These are phyloP conservation scores for Pichia sp. DNA, from an alignment of 1,139 yeast genomes.

Conservation along the genomic window DNA sequence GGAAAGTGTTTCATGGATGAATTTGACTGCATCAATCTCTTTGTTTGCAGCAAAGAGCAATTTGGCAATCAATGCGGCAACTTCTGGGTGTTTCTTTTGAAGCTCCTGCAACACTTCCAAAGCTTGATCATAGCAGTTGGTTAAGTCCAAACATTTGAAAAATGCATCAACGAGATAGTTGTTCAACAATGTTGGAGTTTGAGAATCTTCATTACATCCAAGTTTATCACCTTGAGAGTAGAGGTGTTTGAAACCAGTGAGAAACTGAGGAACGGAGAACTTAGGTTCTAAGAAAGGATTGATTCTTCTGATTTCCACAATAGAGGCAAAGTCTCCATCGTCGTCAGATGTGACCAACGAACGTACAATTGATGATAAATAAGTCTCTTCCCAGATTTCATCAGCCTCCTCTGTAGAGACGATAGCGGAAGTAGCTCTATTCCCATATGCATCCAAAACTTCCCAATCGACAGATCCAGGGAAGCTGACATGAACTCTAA, in stretches of 20 bases:
- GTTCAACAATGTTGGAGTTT: slow-evolving; percentile 47
- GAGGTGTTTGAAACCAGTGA: slow-evolving; percentile 42
- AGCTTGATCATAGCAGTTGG: slow-evolving; percentile 42
- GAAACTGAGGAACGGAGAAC: slow-evolving; percentile 39
- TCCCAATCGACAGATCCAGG: slow-evolving; percentile 46
- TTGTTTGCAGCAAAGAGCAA: slow-evolving; percentile 41
- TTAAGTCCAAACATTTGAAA: slow-evolving; percentile 39
- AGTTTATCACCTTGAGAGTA: slow-evolving; percentile 50
- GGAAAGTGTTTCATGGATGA: slow-evolving; percentile 39
- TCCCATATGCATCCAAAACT: slow-evolving; percentile 35
- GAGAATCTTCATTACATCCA: slow-evolving; percentile 55
- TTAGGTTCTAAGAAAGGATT: slow-evolving; percentile 52
- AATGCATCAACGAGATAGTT: slow-evolving; percentile 52
- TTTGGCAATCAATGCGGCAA: slow-evolving; percentile 40
- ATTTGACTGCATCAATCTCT: slow-evolving; percentile 44
- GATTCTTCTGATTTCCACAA: slow-evolving; percentile 55
- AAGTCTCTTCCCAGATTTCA: slow-evolving; percentile 75
- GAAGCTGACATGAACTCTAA: slow-evolving; percentile 59
- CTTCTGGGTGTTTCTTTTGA: slow-evolving; percentile 35
- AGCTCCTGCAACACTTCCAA: slow-evolving; percentile 38
- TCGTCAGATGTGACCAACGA: slow-evolving; percentile 53
- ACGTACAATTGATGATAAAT: slow-evolving; percentile 50
- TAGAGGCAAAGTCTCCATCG: slow-evolving; percentile 52
- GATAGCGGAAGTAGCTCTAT: slow-evolving; percentile 35
- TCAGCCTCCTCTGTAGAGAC: slow-evolving; percentile 43